These are phyloP conservation scores for Apiotrichum veenhuisii DNA, from an alignment of 1,284 basidiomycete genomes.

Conservation along the genomic window DNA sequence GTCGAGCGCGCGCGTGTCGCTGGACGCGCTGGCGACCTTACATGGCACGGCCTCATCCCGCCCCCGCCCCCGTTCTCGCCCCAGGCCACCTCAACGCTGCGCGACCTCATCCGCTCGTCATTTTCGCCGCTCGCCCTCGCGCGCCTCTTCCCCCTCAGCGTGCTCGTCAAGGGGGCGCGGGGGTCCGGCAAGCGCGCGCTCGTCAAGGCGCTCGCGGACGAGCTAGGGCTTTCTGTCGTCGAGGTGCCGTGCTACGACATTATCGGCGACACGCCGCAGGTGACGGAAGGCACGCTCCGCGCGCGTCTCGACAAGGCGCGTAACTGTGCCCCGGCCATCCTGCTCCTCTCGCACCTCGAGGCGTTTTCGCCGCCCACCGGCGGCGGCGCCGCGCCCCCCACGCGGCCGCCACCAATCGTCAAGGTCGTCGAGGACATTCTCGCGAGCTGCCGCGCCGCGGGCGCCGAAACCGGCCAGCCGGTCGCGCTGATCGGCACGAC, in stretches of 20 bases:
- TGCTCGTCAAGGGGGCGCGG: constrained; percentile 54
- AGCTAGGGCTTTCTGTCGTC: constrained; percentile 61
- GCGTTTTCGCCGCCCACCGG: constrained; percentile 70
- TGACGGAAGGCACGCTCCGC: constrained; percentile 72
- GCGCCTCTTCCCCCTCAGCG: constrained; percentile 32
- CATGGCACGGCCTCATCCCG: constrained; percentile 25
- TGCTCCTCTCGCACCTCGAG: constrained; percentile 79
- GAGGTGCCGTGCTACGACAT: constrained; percentile 84
- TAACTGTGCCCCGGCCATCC: constrained; percentile 76
- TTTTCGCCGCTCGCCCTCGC: constrained; percentile 25
- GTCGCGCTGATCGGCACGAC: constrained; percentile 72
- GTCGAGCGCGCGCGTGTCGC: constrained; percentile 43
- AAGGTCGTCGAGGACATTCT: constrained; percentile 34
- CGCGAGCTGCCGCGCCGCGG: constrained; percentile 13
- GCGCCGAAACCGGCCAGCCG: constrained; percentile 54
- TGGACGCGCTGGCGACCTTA: constrained; percentile 23
- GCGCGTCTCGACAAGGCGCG: constrained; percentile 76
- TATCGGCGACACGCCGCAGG: constrained; percentile 71
- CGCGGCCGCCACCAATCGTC: constrained; percentile 29
- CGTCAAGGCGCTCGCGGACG: constrained; percentile 31
- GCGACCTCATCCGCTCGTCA: constrained; percentile 31
- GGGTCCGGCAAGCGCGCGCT: constrained; percentile 54
- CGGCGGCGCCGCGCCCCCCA: constrained; percentile 53
- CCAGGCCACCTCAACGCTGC: constrained; percentile 22
- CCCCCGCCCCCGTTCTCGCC: constrained; percentile 28